Evolutionary conservation across 129 eudicot species (phyloP).

Genomic region (Calendula officinalis): DNA sequence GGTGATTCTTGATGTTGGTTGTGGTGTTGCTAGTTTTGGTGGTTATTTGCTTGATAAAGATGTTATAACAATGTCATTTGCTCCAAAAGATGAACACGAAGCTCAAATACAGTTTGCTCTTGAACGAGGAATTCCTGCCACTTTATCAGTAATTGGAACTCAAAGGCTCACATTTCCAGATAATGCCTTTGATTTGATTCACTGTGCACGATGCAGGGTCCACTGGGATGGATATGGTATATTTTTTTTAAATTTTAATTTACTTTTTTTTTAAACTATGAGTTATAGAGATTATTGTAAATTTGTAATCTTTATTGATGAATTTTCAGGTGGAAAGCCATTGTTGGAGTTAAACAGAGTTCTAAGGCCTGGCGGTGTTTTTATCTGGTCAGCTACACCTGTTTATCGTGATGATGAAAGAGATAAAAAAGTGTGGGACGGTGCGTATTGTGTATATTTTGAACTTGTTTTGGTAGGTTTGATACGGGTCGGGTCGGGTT

Average conservation of each 20-base stretch:
- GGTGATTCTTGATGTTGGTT: constrained; percentile 95
- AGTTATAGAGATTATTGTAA: constrained; percentile 1
- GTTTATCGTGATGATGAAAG: constrained; percentile 73
- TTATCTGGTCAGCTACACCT: constrained; percentile 98
- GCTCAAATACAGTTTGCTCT: constrained; percentile 99
- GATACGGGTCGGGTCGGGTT: not conserved
- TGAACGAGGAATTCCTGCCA: constrained; percentile 97
- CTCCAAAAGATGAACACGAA: constrained; percentile 98
- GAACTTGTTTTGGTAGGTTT: not conserved
- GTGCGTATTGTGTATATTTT: constrained; percentile 36
- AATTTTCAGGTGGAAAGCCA: constrained; percentile 86
- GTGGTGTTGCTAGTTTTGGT: constrained; percentile 99
- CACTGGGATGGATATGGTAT: constrained; percentile 96
- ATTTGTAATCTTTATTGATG: not conserved
- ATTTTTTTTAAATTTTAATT: not conserved
- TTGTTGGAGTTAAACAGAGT: constrained; percentile 85
- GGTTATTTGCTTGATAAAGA: constrained; percentile 85
- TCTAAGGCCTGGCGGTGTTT: constrained; percentile 96
- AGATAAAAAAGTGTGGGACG: constrained; percentile 71
- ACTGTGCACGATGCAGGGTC: constrained; percentile 99
- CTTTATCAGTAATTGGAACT: constrained; percentile 94
- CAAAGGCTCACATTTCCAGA: constrained; percentile 93
- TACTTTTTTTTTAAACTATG: not conserved
- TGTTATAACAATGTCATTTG: constrained; percentile 95
- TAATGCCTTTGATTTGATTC: constrained; percentile 82